Evolutionary conservation across 1,284 basidiomycete species (phyloP).

Genomic region (Ceratobasidium sp.): DNA sequence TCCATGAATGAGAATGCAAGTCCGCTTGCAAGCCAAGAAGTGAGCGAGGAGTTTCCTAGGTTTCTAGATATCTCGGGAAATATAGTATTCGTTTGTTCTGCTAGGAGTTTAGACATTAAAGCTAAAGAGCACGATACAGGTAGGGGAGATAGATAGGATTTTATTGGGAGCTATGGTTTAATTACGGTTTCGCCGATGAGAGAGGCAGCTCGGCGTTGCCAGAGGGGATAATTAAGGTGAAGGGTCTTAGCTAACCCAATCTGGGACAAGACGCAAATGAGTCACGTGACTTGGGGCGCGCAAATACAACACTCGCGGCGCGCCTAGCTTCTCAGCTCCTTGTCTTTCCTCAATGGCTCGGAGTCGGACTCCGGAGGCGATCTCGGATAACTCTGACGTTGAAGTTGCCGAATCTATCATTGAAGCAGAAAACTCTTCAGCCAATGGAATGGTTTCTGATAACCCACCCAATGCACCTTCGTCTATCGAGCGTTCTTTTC

Average conservation of each 20-base stretch:
- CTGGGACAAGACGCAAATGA: neutral
- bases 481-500: constrained; percentile 21
- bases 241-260: neutral
- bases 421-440: constrained; percentile 2
- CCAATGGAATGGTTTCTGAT: constrained; percentile 24
- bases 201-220: too few relatives aligned
- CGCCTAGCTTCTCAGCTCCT: neutral
- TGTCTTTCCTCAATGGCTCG: constrained; percentile 14
- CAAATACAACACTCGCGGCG: constrained; percentile 4
- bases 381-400: neutral
- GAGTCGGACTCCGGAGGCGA: neutral
- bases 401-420: constrained; percentile 1
- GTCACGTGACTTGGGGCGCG: constrained; percentile 1
- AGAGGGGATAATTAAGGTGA: too few relatives aligned
- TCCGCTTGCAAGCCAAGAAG: too few relatives aligned
- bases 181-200: too few relatives aligned
- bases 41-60: too few relatives aligned
- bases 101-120: too few relatives aligned
- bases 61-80: too few relatives aligned
- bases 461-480: constrained; percentile 28
- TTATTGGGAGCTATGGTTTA: too few relatives aligned
- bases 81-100: too few relatives aligned
- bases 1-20: too few relatives aligned
- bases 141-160: too few relatives aligned
- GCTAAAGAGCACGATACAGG: too few relatives aligned